Conservation (phyloP, 768 basidiomycete species). For the Suillus lakei region DNA sequence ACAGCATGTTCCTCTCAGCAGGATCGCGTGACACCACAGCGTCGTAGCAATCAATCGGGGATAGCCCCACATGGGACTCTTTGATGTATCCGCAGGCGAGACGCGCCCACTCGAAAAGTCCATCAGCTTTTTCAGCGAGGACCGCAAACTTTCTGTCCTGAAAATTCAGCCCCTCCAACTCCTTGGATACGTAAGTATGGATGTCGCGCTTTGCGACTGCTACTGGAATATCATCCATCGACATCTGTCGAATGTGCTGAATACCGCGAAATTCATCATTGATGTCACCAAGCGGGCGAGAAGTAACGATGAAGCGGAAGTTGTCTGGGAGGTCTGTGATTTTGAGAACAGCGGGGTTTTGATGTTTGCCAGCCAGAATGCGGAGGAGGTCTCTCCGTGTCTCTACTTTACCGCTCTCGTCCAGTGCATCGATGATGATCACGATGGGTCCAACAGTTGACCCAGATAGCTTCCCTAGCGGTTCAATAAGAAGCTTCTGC, state of each 20-base stretch:
- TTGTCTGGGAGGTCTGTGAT: conserved; percentile 9
- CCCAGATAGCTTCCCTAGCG: background rate
- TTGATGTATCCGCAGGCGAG: conserved; percentile 12
- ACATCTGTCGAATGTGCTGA: background rate
- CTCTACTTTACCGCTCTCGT: conserved; percentile 17
- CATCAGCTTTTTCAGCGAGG: background rate
- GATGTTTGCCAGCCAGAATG: background rate
- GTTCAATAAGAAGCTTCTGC: conserved; percentile 2
- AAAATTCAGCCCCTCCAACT: background rate
- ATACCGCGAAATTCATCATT: background rate
- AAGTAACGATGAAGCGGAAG: conserved; percentile 15
- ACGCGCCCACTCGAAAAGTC: conserved; percentile 4
- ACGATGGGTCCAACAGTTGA: conserved; percentile 14
- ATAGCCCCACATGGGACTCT: background rate
- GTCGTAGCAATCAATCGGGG: background rate
- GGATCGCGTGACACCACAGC: background rate
- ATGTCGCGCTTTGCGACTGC: background rate
- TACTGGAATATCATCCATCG: background rate
- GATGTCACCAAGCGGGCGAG: conserved; percentile 3
- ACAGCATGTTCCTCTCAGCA: background rate
- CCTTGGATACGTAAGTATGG: background rate
- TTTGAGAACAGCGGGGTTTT: background rate
- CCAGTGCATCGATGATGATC: conserved; percentile 29
- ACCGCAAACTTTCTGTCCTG: background rate
- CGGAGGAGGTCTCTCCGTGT: background rate